Conservation (phyloP, 495 filamentous ascomycete species). For the Penicillium robsamsonii region DNA sequence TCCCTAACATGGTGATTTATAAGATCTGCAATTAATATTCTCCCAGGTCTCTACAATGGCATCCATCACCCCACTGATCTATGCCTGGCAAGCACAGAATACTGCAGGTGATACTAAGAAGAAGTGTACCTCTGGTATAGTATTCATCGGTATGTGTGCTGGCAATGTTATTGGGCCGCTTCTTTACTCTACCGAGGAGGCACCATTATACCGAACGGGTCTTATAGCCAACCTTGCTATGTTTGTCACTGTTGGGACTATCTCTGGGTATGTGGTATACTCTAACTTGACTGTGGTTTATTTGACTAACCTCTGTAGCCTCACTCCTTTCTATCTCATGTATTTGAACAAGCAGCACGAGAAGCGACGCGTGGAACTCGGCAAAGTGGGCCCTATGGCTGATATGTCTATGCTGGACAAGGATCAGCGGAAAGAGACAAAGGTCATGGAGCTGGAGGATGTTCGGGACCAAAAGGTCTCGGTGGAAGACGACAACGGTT, state of each 20-base stretch:
- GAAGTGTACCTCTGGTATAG: slow-evolving; percentile 26
- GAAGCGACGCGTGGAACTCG: slow-evolving; percentile 38
- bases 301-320: slow-evolving; percentile 1
- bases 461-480: not conserved
- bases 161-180: slow-evolving; percentile 30
- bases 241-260: slow-evolving; percentile 22
- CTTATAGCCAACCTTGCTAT: slow-evolving; percentile 29
- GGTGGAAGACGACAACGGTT: slow-evolving; percentile 19
- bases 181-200: slow-evolving; percentile 24
- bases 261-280: slow-evolving; percentile 19
- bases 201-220: slow-evolving; percentile 25
- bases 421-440: slow-evolving; percentile 12
- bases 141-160: slow-evolving; percentile 26
- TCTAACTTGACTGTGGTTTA: not conserved
- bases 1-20: not conserved
- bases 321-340: slow-evolving; percentile 43
- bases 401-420: slow-evolving; percentile 25
- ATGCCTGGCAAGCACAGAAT: slow-evolving; percentile 32
- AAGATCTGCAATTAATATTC: not conserved
- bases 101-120: slow-evolving; percentile 33
- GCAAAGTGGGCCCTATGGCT: slow-evolving; percentile 21
- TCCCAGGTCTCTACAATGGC: slow-evolving; percentile 26
- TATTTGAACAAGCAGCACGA: slow-evolving; percentile 48
- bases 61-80: slow-evolving; percentile 27
- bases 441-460: slow-evolving; percentile 25